Evolutionary conservation across 768 basidiomycete genomes (phyloP).

Genomic region (Crucibulum laeve): DNA sequence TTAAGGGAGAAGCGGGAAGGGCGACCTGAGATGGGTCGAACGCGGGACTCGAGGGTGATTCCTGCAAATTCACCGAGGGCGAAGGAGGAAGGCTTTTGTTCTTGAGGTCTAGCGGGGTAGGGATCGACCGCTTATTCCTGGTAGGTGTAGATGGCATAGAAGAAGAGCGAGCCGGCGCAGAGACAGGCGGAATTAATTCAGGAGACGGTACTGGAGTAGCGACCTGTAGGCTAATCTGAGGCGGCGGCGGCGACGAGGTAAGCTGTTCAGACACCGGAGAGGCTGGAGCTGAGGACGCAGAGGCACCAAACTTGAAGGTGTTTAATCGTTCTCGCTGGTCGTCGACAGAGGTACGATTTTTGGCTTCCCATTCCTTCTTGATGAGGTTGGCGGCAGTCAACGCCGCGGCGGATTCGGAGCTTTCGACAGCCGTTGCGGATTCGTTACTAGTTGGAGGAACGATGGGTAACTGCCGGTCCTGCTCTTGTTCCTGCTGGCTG

Average conservation of each 20-base stretch:
- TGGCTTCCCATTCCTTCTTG: slow-evolving; percentile 50
- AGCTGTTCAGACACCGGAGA: slow-evolving; percentile 2
- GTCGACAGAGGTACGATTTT: slow-evolving; percentile 22
- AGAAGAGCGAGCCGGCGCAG: background rate
- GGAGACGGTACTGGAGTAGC: background rate
- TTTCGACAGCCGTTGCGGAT: slow-evolving; percentile 8
- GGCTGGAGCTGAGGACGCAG: slow-evolving; percentile 5
- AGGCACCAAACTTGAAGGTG: slow-evolving; percentile 29
- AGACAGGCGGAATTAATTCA: background rate
- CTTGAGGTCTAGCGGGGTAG: slow-evolving; percentile 2
- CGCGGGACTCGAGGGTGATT: background rate
- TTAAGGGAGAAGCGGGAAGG: slow-evolving; percentile 11
- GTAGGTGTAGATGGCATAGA: slow-evolving; percentile 2
- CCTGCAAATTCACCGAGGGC: background rate
- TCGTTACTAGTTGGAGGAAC: slow-evolving; percentile 13
- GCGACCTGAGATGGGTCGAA: slow-evolving; percentile 6
- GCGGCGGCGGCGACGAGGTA: background rate
- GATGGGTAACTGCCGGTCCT: slow-evolving; percentile 31
- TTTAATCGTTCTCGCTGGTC: slow-evolving; percentile 23
- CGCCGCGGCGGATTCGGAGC: slow-evolving; percentile 7
- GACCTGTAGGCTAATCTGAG: background rate
- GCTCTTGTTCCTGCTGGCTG: slow-evolving; percentile 34
- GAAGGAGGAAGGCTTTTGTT: background rate
- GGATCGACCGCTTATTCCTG: background rate
- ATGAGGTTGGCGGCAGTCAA: slow-evolving; percentile 46